Evolutionary conservation across 371 early-diverging fungal genomes (phyloP).

Genomic region (Mucor mucedo): DNA sequence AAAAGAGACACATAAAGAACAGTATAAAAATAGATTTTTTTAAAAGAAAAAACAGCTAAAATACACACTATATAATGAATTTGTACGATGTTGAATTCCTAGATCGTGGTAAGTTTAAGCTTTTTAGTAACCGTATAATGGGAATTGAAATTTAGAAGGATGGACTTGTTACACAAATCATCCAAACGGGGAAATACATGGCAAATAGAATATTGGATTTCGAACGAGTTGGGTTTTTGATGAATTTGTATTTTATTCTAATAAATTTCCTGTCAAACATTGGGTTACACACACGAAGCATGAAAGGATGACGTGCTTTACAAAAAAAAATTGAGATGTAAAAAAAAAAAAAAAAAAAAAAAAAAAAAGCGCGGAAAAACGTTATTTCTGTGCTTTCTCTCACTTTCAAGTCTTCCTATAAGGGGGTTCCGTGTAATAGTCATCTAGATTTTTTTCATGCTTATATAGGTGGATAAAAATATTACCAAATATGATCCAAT

Average conservation of each 20-base stretch:
- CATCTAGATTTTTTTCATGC: constrained; percentile 1
- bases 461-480: background rate
- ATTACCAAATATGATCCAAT: background rate
- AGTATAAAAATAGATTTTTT: background rate
- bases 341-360: too few species aligned
- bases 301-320: constrained; percentile 12
- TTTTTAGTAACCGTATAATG: constrained; percentile 24
- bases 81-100: constrained; percentile 29
- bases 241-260: background rate
- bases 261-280: constrained; percentile 28
- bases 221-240: background rate
- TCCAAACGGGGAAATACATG: background rate
- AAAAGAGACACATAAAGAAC: background rate
- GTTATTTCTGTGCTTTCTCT: constrained; percentile 1
- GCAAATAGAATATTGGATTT: background rate
- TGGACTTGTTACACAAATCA: background rate
- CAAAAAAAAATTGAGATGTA: constrained; percentile 8
- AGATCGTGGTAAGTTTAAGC: constrained; percentile 23
- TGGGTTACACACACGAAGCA: constrained; percentile 9
- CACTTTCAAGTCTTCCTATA: background rate
- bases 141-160: constrained; percentile 13
- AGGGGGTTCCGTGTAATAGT: constrained; percentile 2
- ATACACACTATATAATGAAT: constrained; percentile 13
- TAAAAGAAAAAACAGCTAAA: background rate
- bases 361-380: constrained; percentile 6